A percentile compares a stretch with the other conserved stretches of the same genome.
These are phyloP conservation scores for Madurella mycetomatis DNA, from an alignment of 2,329 filamentous ascomycete genomes.

Conservation along the genomic window DNA sequence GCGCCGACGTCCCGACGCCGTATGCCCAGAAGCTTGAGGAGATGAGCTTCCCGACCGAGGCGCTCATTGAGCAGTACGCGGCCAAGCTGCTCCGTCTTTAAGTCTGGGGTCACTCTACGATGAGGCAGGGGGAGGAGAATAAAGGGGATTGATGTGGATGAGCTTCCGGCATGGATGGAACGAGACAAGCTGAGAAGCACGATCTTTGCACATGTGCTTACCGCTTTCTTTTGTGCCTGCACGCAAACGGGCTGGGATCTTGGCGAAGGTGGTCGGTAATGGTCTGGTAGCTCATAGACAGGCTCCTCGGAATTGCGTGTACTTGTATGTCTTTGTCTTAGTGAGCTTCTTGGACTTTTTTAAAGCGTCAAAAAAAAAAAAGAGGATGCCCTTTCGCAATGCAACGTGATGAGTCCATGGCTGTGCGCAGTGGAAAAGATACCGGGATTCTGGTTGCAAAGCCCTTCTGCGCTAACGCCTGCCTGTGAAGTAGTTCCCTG, in stretches of 20 bases:
- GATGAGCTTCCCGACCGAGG: constrained; percentile 89
- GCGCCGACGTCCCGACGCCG: constrained; percentile 94
- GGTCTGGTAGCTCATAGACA: constrained; percentile 20
- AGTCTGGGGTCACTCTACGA: background rate
- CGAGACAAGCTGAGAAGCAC: constrained; percentile 3
- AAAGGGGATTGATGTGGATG: background rate
- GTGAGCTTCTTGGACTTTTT: background rate
- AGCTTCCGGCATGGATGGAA: constrained; percentile 4
- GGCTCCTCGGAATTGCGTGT: constrained; percentile 20
- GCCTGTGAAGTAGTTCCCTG: too few species aligned
- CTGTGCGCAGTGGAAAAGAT: too few species aligned
- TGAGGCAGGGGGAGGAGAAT: background rate
- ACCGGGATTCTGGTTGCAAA: too few species aligned
- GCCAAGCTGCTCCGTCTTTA: constrained; percentile 78
- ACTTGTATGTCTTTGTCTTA: constrained; percentile 22
- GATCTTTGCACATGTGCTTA: constrained; percentile 2
- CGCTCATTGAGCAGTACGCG: constrained; percentile 80
- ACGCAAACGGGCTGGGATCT: constrained; percentile 10
- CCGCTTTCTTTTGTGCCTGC: constrained; percentile 10
- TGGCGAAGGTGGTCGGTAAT: constrained; percentile 22
- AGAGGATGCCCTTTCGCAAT: background rate
- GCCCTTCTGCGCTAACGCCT: too few species aligned
- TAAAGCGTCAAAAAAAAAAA: background rate
- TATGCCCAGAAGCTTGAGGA: constrained; percentile 92
- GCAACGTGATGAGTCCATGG: background rate